Evolutionary conservation across 208 protist species (phyloP).

Genomic region (Leishmania martiniquensis): DNA sequence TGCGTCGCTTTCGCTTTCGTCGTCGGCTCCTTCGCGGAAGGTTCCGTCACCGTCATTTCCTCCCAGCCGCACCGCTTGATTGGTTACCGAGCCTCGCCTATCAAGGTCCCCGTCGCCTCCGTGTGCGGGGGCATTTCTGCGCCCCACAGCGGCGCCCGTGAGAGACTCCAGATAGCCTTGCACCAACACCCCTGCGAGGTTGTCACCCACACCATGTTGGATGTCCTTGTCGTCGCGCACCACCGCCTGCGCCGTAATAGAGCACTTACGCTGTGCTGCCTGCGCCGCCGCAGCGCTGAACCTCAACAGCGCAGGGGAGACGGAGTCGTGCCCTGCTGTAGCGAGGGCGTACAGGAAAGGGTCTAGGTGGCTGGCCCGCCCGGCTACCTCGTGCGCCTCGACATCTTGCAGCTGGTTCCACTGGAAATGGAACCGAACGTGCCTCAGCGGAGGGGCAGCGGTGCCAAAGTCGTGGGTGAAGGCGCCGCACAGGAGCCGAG

Average conservation of each 20-base stretch:
- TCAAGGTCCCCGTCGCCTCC: not conserved
- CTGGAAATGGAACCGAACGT: conserved; percentile 62
- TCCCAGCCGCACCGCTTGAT: not conserved
- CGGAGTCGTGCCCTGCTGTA: not conserved
- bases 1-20: not conserved
- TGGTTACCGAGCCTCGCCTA: not conserved
- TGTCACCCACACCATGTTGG: conserved; percentile 37
- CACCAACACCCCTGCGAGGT: conserved; percentile 8
- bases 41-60: not conserved
- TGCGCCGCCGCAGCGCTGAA: conserved; percentile 22
- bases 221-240: conserved; percentile 50
- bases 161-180: conserved; percentile 14
- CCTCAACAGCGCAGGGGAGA: not conserved
- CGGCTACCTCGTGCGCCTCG: conserved; percentile 49
- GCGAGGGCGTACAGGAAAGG: conserved; percentile 28
- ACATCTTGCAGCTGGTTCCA: conserved; percentile 76
- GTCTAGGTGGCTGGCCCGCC: conserved; percentile 26
- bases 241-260: conserved; percentile 40
- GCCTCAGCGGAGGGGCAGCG: conserved; percentile 45
- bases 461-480: conserved; percentile 71
- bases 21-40: not conserved
- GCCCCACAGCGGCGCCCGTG: not conserved
- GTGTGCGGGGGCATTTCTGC: not conserved
- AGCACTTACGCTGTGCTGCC: conserved; percentile 48
- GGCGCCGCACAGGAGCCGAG: conserved; percentile 36